Percentiles rank a stretch among this genome's conserved stretches.
phyloP scores from a whole-genome alignment of 257 asterid genomes.

The Agastache rugosa region DNA sequence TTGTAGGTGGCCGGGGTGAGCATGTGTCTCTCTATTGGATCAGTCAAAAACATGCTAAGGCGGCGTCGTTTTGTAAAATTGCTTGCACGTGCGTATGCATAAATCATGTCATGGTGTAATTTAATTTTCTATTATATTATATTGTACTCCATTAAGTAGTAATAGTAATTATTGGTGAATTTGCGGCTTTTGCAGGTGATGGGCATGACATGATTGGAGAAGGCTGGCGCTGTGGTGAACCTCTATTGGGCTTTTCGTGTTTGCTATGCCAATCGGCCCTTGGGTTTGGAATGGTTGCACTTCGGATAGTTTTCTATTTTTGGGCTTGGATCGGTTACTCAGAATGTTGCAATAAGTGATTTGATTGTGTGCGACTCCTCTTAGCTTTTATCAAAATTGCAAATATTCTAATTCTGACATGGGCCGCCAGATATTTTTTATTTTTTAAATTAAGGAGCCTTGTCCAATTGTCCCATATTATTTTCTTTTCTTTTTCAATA shows the following conservation, averaged over 20 bases:
- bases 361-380: background rate
- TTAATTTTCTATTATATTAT: background rate
- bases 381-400: background rate
- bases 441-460: too few relatives aligned
- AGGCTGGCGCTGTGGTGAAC: background rate
- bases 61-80: conserved; percentile 43
- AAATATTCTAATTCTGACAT: background rate
- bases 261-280: background rate
- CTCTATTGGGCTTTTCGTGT: background rate
- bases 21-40: conserved; percentile 29
- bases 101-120: conserved; percentile 29
- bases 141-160: background rate
- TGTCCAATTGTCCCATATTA: background rate
- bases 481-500: background rate
- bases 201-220: background rate
- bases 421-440: background rate
- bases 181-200: conserved; percentile 35
- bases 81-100: conserved; percentile 40
- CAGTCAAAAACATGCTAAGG: background rate
- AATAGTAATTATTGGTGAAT: background rate
- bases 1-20: background rate
- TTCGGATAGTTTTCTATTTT: background rate
- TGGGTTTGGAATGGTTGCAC: background rate
- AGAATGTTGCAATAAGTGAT: background rate
- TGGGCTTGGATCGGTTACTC: background rate